phyloP scores from a whole-genome alignment of 441 rosid genomes.

The Corymbia citriodora region DNA sequence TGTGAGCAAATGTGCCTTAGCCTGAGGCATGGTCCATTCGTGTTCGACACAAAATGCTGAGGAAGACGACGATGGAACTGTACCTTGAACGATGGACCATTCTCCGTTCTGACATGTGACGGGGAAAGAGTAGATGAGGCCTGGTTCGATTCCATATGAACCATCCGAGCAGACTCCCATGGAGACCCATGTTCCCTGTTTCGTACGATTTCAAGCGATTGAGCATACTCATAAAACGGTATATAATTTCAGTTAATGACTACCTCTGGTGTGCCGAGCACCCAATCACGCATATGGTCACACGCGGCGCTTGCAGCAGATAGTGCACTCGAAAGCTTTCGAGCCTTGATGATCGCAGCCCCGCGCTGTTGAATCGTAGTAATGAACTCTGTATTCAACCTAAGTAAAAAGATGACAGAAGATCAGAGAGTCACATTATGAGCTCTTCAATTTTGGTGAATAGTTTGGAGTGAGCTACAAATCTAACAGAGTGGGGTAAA shows the following conservation, averaged over 20 bases:
- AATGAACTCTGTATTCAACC: slow-evolving; percentile 56
- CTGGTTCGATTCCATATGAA: slow-evolving; percentile 60
- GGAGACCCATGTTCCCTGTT: slow-evolving; percentile 74
- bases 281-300: slow-evolving; percentile 79
- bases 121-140: slow-evolving; percentile 76
- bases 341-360: slow-evolving; percentile 55
- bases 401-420: neutral
- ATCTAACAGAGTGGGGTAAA: neutral
- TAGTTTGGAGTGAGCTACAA: neutral
- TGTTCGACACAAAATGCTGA: neutral
- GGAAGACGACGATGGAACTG: neutral
- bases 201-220: neutral
- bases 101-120: slow-evolving; percentile 64
- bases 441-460: neutral
- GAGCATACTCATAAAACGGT: neutral
- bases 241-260: no score
- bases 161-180: slow-evolving; percentile 93
- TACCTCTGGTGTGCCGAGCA: slow-evolving; percentile 72
- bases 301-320: slow-evolving; percentile 84
- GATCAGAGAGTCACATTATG: neutral
- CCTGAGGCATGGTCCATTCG: neutral
- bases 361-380: slow-evolving; percentile 65
- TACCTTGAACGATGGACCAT: slow-evolving; percentile 74
- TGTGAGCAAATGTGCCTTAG: neutral
- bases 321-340: slow-evolving; percentile 64